A percentile compares a stretch with the other conserved stretches of the same genome.
Evolutionary conservation across 768 basidiomycete genomes (phyloP).

Genomic region (Hypholoma fasciculare): DNA sequence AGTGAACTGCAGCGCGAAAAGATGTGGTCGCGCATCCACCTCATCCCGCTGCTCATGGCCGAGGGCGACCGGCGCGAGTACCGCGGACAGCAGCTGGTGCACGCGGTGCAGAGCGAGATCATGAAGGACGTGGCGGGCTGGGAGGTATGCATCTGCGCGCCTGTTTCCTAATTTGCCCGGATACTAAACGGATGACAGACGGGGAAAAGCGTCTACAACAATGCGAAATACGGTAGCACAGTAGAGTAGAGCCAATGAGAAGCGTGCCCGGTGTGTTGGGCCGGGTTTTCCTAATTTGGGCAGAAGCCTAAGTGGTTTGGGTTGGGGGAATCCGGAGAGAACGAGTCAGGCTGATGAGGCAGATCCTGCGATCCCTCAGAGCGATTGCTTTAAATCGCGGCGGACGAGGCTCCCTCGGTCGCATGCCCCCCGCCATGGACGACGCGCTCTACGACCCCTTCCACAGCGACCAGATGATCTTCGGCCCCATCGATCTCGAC

Average conservation of each 20-base stretch:
- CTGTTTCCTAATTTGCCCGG: slow-evolving; percentile 12
- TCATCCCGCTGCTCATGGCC: slow-evolving; percentile 88
- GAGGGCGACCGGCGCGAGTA: slow-evolving; percentile 92
- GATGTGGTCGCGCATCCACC: slow-evolving; percentile 93
- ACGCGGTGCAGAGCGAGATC: slow-evolving; percentile 81
- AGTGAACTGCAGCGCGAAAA: slow-evolving; percentile 94
- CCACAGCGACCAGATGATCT: slow-evolving; percentile 54
- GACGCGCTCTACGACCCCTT: slow-evolving; percentile 12
- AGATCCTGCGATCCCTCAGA: too few species aligned
- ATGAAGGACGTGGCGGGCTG: slow-evolving; percentile 94
- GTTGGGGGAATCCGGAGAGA: slow-evolving; percentile 11
- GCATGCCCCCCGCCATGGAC: slow-evolving; percentile 6
- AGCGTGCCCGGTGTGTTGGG: slow-evolving; percentile 16
- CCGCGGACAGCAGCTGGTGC: slow-evolving; percentile 74
- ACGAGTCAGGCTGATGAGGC: too few species aligned
- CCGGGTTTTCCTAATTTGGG: slow-evolving; percentile 14
- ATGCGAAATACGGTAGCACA: slow-evolving; percentile 52
- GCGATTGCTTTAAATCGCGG: not conserved
- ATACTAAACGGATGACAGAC: slow-evolving; percentile 43
- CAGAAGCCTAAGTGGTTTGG: slow-evolving; percentile 14
- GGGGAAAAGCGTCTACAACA: slow-evolving; percentile 87
- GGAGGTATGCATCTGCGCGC: slow-evolving; percentile 80
- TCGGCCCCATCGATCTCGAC: slow-evolving; percentile 61
- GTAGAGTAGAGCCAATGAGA: slow-evolving; percentile 15
- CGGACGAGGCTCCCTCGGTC: not conserved